Percentiles rank a stretch among this genome's conserved stretches.
Evolutionary conservation across 805 yeast genomes (phyloP).

Genomic region (Saccharomyces jurei): DNA sequence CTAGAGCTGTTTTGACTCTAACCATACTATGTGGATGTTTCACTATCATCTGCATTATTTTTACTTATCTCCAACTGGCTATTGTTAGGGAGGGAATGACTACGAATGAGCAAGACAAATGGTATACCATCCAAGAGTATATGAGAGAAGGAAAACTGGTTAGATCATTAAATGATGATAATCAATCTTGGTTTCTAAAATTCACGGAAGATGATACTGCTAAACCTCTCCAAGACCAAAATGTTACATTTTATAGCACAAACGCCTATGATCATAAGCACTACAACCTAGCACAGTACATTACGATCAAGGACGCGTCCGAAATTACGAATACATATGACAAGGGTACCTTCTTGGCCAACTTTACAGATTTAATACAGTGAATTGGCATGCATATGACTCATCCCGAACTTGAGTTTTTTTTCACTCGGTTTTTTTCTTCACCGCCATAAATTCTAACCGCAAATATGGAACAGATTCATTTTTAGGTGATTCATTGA

Average conservation of each 20-base stretch:
- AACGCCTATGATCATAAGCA: constrained; percentile 23
- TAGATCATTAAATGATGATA: constrained; percentile 8
- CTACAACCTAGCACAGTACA: constrained; percentile 10
- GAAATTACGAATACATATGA: constrained; percentile 28
- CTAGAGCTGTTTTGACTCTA: constrained; percentile 30
- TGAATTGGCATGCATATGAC: background rate
- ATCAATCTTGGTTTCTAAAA: constrained; percentile 3
- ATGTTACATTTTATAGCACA: constrained; percentile 20
- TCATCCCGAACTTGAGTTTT: background rate
- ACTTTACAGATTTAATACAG: constrained; percentile 15
- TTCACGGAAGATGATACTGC: constrained; percentile 1
- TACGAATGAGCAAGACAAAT: constrained; percentile 65
- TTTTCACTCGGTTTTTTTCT: background rate
- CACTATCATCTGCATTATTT: constrained; percentile 37
- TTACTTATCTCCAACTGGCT: constrained; percentile 39
- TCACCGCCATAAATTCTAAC: background rate
- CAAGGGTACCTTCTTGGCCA: constrained; percentile 19
- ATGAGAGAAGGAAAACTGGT: constrained; percentile 35
- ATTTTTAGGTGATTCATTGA: background rate
- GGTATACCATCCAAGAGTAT: constrained; percentile 55
- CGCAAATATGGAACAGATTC: background rate
- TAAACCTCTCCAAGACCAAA: background rate
- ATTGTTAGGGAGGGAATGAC: constrained; percentile 61
- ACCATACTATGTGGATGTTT: constrained; percentile 39
- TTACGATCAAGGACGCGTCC: constrained; percentile 8